Evolutionary conservation across 495 filamentous ascomycete genomes (phyloP), one percentile per base, ranked within the genome.

Genomic region (Lasiosphaeriaceae sp.): DNA sequence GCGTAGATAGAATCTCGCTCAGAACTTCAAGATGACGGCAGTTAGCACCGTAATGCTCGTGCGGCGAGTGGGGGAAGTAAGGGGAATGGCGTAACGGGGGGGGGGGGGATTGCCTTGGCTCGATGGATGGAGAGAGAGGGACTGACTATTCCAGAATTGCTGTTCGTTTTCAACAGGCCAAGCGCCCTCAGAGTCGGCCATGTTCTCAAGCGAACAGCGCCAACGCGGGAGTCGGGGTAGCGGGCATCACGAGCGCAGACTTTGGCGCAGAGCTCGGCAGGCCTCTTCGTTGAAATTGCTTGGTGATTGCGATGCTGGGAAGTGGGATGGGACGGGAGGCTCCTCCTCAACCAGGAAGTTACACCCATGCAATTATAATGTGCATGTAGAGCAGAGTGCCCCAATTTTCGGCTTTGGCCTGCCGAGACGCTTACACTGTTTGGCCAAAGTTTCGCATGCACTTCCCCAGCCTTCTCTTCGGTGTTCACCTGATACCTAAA

Each of bases 71-170:
- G 26, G 26, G 26, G 39, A n/a, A 12, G 39, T 4, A 43, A 43
- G 39, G 16, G 39, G n/a, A 12, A 43, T 4, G 39, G n/a, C 39
- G 14, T 11, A 5, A 5, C 39, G 14, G 16, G 39, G n/a, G 8
- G 12, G 39, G 5, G 12, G 14, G 39, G 39, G n/a, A n/a, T n/a
- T n/a, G n/a, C n/a, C n/a, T n/a, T n/a, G n/a, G 39, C 39, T 43
- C 14, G 14, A 43, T n/a, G 47, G 12, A n/a, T n/a, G n/a, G n/a
- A n/a, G n/a, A n/a, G n/a, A 16, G 41, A 35, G 20, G 47, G 11
- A 75, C 84, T 68, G 66, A 96, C 93, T 89, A 74, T 85, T 77
- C 94, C 94, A 97, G 76, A 97, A 94, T 74, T 96, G 89, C 69
- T 92, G 82, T 76, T 93, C 91, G 73, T 83, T 87, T 72, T 96